Conservation (phyloP, 1,284 basidiomycete species). For the Rhizoctonia solani region DNA sequence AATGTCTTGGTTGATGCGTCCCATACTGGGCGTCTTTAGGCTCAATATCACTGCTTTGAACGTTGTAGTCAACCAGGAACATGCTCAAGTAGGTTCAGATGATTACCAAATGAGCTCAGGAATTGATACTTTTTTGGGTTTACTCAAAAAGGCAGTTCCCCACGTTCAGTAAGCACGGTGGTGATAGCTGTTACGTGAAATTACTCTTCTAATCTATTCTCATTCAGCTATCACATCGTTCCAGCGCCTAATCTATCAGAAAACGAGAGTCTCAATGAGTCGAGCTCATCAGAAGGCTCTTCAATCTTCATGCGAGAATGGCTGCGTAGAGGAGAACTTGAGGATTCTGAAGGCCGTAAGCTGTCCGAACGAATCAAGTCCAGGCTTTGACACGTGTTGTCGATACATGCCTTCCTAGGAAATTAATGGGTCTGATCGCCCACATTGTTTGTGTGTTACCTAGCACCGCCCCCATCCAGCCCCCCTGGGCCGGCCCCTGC, state of each 20-base stretch:
- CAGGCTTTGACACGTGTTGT: conserved; percentile 5
- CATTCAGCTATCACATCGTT: conserved; percentile 18
- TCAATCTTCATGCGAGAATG: conserved; percentile 10
- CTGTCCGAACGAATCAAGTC: conserved; percentile 6
- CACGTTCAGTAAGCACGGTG: conserved; percentile 13
- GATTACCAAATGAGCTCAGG: neutral
- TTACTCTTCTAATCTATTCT: neutral
- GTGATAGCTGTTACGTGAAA: neutral
- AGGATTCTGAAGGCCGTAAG: neutral
- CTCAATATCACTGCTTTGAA: conserved; percentile 68
- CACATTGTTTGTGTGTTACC: neutral
- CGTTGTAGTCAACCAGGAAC: conserved; percentile 78
- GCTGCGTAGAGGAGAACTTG: neutral
- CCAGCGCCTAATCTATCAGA: conserved; percentile 4
- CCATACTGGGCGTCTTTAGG: conserved; percentile 48
- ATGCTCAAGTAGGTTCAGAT: conserved; percentile 44
- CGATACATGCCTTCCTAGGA: neutral
- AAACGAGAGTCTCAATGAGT: neutral
- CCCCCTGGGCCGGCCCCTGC: neutral
- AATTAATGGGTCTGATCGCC: neutral
- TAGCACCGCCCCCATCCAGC: neutral
- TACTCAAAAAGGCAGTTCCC: conserved; percentile 18
- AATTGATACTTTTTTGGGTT: too few relatives aligned
- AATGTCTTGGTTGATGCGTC: neutral
- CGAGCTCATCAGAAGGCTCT: neutral